Conservation (phyloP, 139 green algal genomes). For the Trebouxia sp. region DNA sequence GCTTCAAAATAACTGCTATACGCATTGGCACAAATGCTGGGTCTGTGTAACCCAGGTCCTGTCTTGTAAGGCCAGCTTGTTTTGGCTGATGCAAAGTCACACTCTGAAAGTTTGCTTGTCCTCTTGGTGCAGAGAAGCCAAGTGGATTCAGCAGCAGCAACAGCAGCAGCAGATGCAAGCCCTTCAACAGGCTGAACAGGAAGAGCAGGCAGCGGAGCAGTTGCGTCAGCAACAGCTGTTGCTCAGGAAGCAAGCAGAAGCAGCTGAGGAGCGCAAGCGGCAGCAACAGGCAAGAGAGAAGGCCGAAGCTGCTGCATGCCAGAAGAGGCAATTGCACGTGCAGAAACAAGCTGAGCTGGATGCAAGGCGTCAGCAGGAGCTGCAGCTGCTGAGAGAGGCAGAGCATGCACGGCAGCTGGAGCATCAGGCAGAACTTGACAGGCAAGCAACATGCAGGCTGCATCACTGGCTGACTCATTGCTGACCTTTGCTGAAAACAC, state of each 20-base stretch:
- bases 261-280: background rate
- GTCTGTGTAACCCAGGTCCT: too few species aligned
- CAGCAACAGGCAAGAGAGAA: conserved; percentile 6
- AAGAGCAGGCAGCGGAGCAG: background rate
- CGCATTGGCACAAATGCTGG: too few species aligned
- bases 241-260: background rate
- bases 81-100: too few species aligned
- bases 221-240: background rate
- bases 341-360: background rate
- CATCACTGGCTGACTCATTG: too few species aligned
- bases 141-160: conserved; percentile 14
- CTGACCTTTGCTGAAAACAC: too few species aligned
- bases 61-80: too few species aligned
- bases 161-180: conserved; percentile 14
- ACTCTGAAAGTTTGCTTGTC: too few species aligned
- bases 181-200: background rate
- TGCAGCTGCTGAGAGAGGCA: background rate
- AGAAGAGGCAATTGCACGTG: background rate
- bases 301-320: background rate
- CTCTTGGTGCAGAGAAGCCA: background rate
- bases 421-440: conserved; percentile 2
- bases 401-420: background rate
- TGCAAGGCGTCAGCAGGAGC: background rate
- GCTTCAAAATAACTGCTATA: too few species aligned
- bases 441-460: too few species aligned